phyloP scores from a whole-genome alignment of 2,329 filamentous ascomycete species.

The Cordyceps cateniannulata region DNA sequence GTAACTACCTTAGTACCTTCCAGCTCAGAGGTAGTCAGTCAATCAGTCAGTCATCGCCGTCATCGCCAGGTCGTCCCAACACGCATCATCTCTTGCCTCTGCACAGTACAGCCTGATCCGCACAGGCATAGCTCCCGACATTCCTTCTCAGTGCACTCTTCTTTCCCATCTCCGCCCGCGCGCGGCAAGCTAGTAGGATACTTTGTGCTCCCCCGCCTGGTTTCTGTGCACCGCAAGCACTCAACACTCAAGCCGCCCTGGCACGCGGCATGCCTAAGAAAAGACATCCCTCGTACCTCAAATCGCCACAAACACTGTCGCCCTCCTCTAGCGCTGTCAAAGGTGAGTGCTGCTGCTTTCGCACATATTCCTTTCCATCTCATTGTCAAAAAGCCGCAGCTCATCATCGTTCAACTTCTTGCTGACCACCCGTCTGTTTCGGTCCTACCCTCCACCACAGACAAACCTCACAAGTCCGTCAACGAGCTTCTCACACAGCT shows the following conservation, averaged over 20 bases:
- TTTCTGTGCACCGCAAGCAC: background rate
- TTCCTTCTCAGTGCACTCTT: no score
- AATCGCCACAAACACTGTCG: constrained; percentile 44
- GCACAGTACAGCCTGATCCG: background rate
- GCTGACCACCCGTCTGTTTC: constrained; percentile 18
- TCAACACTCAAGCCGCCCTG: no score
- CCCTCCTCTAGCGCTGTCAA: constrained; percentile 28
- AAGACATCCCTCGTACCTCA: constrained; percentile 51
- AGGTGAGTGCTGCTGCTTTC: background rate
- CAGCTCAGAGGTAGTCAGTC: no score
- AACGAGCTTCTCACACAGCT: constrained; percentile 55
- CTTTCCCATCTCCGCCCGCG: no score
- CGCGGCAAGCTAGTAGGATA: no score
- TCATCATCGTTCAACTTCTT: background rate
- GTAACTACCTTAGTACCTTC: no score
- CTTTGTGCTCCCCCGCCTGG: background rate
- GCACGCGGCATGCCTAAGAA: constrained; percentile 54
- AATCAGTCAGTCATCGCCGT: no score
- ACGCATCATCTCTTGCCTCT: background rate
- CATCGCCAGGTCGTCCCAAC: no score
- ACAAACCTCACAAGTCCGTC: constrained; percentile 36
- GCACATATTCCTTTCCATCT: constrained; percentile 11
- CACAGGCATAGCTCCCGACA: background rate
- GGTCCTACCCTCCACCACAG: constrained; percentile 19
- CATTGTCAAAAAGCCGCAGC: constrained; percentile 11